phyloP scores from a whole-genome alignment of 169 alveolate genomes.

The Cyclospora cayetanensis region DNA sequence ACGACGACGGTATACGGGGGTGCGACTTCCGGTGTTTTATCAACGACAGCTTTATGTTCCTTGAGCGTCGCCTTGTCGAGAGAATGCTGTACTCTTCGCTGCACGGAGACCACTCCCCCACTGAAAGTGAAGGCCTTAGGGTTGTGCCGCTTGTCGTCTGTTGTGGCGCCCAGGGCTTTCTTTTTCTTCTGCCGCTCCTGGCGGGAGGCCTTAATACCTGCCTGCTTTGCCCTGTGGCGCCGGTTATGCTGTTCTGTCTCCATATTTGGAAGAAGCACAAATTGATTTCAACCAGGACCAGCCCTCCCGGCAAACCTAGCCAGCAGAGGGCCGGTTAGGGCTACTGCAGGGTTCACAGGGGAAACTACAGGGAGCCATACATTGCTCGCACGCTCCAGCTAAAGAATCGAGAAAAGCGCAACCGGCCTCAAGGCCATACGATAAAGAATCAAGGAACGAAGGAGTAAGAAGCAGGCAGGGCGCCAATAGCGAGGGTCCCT shows the following conservation, averaged over 20 bases:
- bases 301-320: too few relatives aligned
- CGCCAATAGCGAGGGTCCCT: too few relatives aligned
- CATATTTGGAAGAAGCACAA: neutral
- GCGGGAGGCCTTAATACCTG: neutral
- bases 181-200: slow-evolving; percentile 16
- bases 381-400: too few relatives aligned
- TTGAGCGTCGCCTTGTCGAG: slow-evolving; percentile 88
- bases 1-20: slow-evolving; percentile 93
- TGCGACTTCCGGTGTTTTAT: slow-evolving; percentile 87
- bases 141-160: slow-evolving; percentile 80
- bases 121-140: slow-evolving; percentile 94
- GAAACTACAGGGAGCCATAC: too few relatives aligned
- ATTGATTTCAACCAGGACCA: neutral
- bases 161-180: slow-evolving; percentile 64
- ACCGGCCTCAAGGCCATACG: too few relatives aligned
- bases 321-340: too few relatives aligned
- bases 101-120: slow-evolving; percentile 93
- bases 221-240: neutral
- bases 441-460: neutral
- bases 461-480: neutral
- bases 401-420: too few relatives aligned
- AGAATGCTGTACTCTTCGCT: slow-evolving; percentile 89
- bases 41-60: slow-evolving; percentile 83
- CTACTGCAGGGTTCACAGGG: too few relatives aligned
- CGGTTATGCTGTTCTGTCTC: neutral